Base-by-base conservation (phyloP, 768 basidiomycete genomes). In the Leucosporidium scottii region DNA sequence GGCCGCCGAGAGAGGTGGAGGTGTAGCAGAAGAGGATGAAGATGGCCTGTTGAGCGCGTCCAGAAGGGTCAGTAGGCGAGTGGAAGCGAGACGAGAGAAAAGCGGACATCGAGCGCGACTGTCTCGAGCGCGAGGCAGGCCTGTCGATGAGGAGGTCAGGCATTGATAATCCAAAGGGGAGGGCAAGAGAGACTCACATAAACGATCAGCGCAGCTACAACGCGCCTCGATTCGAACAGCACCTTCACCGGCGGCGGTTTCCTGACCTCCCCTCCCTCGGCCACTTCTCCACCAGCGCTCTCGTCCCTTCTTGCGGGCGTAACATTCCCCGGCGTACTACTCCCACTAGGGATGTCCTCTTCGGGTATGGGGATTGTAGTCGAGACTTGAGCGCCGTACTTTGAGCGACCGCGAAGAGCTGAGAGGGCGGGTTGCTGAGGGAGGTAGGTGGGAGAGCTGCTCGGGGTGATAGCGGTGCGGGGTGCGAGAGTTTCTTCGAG, bases 11-110 rank as follows among this genome's bases (percentile, higher is more conserved):
- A 2, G 58, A 31, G 60, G 66, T 34, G 2, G 73, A 68, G 3
- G 71, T 73, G 54, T 66, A 73, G 54, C 69, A 65, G 70, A 73
- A 72, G 2, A 75, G 66, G 34, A 73, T 65, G 18, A 75, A 48
- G 36, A 75, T 60, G 1, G 72, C 68, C 56, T 66, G 47, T 44
- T 25, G 44, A 30, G 28, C 10, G 12, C 15, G 18, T n/a, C n/a
- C n/a, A 9, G 17, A 18, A n/a, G 15, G 9, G 28, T 23, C 10
- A 6, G 31, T 48, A 10, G 10, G 31, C 5, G 2, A 18, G 25
- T 27, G 25, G 57, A 18, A 18, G 34, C 2, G 28, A 8, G 1
- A 44, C 3, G 27, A 48, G 15, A 10, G 15, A 12, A 34, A 21
- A 4, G 27, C 47, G 18, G 6, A 66, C 59, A 23, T 69, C 68